Conservation (phyloP, 2,329 filamentous ascomycete species). For the Penicillium hordei region DNA sequence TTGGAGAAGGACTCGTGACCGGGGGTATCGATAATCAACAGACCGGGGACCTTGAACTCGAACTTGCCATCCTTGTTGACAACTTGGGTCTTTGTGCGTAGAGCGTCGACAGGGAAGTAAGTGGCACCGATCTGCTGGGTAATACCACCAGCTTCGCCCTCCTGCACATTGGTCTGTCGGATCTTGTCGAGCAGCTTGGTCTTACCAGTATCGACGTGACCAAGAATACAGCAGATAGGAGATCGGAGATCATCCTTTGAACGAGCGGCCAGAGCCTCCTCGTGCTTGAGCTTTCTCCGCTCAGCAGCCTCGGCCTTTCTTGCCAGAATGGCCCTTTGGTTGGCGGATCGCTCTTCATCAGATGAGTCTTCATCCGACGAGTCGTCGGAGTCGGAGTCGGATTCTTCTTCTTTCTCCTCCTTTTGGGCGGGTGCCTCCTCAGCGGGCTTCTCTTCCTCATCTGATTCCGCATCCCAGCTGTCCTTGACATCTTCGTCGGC, state of each 20-base stretch:
- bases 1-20: conserved; percentile 99
- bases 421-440: conserved; percentile 34
- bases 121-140: conserved; percentile 99
- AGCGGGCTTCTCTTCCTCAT: conserved; percentile 57
- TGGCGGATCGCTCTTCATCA: conserved; percentile 72
- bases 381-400: conserved; percentile 36
- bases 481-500: conserved; percentile 82
- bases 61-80: conserved; percentile 89
- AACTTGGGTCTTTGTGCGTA: conserved; percentile 87
- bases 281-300: conserved; percentile 82
- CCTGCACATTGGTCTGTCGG: conserved; percentile 96
- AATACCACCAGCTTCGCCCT: conserved; percentile 98
- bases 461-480: conserved; percentile 75
- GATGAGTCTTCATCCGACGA: conserved; percentile 52
- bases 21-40: conserved; percentile 95
- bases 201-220: conserved; percentile 99
- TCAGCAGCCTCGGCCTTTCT: conserved; percentile 87
- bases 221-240: conserved; percentile 98
- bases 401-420: conserved; percentile 28
- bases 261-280: conserved; percentile 84
- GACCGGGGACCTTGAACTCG: conserved; percentile 95
- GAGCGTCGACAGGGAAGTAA: conserved; percentile 94
- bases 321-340: conserved; percentile 68
- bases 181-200: conserved; percentile 99
- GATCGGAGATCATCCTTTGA: conserved; percentile 94